A percentile compares a stretch with the other conserved stretches of the same genome.
phyloP scores from a whole-genome alignment of 2,329 filamentous ascomycete species.

The Xylariaceae sp. region DNA sequence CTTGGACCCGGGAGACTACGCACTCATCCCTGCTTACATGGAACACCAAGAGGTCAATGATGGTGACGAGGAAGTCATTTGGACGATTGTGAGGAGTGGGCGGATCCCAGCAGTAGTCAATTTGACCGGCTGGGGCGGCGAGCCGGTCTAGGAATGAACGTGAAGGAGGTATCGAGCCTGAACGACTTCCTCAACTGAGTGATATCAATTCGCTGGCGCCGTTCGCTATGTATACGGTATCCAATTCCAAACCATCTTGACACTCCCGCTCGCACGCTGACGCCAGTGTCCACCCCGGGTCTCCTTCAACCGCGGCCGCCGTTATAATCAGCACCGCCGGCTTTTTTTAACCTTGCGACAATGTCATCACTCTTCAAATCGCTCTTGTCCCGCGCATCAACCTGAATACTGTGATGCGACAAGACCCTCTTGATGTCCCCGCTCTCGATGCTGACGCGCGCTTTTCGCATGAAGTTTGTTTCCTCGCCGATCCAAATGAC shows the following conservation, averaged over 20 bases:
- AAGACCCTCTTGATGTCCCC: constrained; percentile 63
- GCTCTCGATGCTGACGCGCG: constrained; percentile 65
- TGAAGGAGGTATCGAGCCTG: background rate
- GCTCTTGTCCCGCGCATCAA: constrained; percentile 58
- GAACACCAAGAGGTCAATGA: constrained; percentile 58
- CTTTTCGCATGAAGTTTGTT: constrained; percentile 68
- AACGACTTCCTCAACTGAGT: background rate
- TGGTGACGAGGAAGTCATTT: constrained; percentile 51
- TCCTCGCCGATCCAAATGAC: constrained; percentile 66
- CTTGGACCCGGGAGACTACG: constrained; percentile 51
- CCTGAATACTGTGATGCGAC: constrained; percentile 62
- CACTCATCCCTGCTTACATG: constrained; percentile 50
- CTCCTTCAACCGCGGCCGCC: constrained; percentile 62
- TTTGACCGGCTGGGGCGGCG: constrained; percentile 43
- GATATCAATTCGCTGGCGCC: too few relatives aligned
- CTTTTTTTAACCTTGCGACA: constrained; percentile 59
- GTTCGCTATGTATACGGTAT: constrained; percentile 5
- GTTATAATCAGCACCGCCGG: constrained; percentile 70
- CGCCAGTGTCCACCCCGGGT: constrained; percentile 46
- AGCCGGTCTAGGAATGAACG: constrained; percentile 14
- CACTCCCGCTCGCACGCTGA: background rate
- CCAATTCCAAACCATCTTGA: constrained; percentile 5
- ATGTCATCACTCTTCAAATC: constrained; percentile 63
- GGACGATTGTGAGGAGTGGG: constrained; percentile 51
- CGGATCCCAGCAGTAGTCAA: constrained; percentile 48